Evolutionary conservation across 306 rosid genomes (phyloP).

Genomic region (Cucumis sativus): Cucumber_9930_V3 NC_026660.2:1434501-1435000

Average conservation of each 20-base stretch:
- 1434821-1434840: constrained; percentile 27
- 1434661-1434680: constrained; percentile 28
- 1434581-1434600: no score
- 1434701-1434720: constrained; percentile 15
- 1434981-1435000: constrained; percentile 55
- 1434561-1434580: background rate
- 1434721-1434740: constrained; percentile 31
- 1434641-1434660: background rate
- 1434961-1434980: constrained; percentile 73
- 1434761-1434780: constrained; percentile 57
- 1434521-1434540: constrained; percentile 17
- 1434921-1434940: constrained; percentile 73
- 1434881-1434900: constrained; percentile 57
- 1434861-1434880: background rate
- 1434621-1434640: background rate
- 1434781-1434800: constrained; percentile 85
- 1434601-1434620: background rate
- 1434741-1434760: constrained; percentile 90
- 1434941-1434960: constrained; percentile 78
- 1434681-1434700: background rate
- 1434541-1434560: constrained; percentile 27
- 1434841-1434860: background rate
- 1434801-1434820: constrained; percentile 31
- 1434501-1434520: constrained; percentile 15
- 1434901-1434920: constrained; percentile 93